Evolutionary conservation across 768 basidiomycete genomes (phyloP).

Genomic region (Tulasnella sp.): DNA sequence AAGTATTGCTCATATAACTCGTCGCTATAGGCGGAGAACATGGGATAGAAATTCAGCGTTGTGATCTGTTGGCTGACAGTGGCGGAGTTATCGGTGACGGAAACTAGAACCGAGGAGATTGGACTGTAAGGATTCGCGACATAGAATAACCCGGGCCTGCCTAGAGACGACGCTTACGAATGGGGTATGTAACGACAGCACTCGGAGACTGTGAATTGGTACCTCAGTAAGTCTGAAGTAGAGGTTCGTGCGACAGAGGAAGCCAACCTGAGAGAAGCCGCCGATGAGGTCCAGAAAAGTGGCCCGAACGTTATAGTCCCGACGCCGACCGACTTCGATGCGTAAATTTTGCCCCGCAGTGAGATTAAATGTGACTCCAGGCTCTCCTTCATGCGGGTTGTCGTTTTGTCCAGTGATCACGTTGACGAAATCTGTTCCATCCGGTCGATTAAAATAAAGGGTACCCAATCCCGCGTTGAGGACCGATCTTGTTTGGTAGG

Average conservation of each 20-base stretch:
- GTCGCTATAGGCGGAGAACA: not conserved
- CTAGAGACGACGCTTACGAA: not conserved
- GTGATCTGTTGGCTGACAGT: too few species aligned
- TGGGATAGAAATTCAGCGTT: not conserved
- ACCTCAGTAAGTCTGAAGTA: not conserved
- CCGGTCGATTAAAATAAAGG: not conserved
- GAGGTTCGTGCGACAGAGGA: not conserved
- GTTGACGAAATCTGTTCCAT: not conserved
- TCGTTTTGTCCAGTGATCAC: not conserved
- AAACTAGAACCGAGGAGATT: too few species aligned
- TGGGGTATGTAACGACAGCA: not conserved
- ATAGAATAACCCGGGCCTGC: not conserved
- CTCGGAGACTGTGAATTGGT: not conserved
- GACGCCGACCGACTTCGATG: not conserved
- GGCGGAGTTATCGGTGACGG: too few species aligned
- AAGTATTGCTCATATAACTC: not conserved
- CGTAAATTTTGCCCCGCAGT: not conserved
- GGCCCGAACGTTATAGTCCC: not conserved
- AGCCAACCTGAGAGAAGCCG: not conserved
- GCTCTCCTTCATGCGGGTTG: not conserved
- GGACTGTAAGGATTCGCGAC: too few species aligned
- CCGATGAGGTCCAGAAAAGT: not conserved
- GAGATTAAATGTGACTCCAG: not conserved
- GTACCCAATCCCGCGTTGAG: not conserved
- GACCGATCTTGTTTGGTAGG: not conserved